Conservation (phyloP, 371 early-diverging fungal genomes). For the Mucor saturninus region DNA sequence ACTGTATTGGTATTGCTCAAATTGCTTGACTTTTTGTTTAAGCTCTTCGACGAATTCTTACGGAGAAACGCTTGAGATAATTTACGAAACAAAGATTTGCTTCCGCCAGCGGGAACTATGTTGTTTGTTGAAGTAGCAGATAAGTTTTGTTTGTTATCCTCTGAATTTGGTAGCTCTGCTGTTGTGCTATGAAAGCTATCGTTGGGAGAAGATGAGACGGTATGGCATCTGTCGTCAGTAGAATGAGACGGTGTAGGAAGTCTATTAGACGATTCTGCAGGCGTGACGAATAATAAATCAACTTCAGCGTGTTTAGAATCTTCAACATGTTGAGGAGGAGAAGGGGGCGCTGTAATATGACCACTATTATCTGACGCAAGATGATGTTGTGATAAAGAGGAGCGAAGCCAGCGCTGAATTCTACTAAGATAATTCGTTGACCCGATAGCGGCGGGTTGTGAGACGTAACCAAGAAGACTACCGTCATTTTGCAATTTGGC, state of each 20-base stretch:
- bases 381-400: constrained; percentile 47
- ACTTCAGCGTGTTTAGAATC: constrained; percentile 21
- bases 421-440: constrained; percentile 45
- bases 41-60: constrained; percentile 22
- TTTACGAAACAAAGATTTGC: constrained; percentile 33
- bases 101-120: constrained; percentile 13
- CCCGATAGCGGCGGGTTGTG: constrained; percentile 39
- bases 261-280: constrained; percentile 1
- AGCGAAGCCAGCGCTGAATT: constrained; percentile 53
- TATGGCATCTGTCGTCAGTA: constrained; percentile 14
- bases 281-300: not conserved
- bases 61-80: constrained; percentile 31
- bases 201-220: constrained; percentile 3
- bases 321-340: constrained; percentile 22
- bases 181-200: constrained; percentile 10
- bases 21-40: constrained; percentile 23
- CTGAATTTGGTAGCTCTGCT: not conserved
- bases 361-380: constrained; percentile 18
- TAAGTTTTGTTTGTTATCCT: not conserved
- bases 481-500: constrained; percentile 11
- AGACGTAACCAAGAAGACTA: constrained; percentile 31
- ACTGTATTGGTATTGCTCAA: constrained; percentile 6
- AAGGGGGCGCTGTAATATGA: constrained; percentile 7
- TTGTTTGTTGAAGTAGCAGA: not conserved
- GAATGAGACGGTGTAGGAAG: constrained; percentile 21